Percentiles rank a stretch among this genome's conserved stretches.
Conservation (phyloP, 495 filamentous ascomycete genomes). For the Astrothelium subdiscretum region DNA sequence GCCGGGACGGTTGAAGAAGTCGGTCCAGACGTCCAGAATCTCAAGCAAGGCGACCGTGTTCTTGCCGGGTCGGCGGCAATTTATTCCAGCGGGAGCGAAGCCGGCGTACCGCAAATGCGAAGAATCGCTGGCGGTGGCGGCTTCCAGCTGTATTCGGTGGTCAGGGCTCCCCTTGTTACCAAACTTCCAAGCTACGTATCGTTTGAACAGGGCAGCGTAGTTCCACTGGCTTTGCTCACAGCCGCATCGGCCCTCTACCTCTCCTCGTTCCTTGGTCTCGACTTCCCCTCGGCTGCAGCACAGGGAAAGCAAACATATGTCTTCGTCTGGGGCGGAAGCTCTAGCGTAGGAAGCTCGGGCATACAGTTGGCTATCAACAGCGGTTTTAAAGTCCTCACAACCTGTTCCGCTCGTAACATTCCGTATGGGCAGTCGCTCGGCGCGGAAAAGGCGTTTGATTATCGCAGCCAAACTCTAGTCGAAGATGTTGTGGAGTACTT, state of each 20-base stretch:
- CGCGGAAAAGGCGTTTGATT: constrained; percentile 17
- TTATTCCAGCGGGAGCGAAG: too few species aligned
- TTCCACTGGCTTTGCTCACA: constrained; percentile 16
- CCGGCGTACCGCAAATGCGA: too few species aligned
- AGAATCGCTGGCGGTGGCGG: constrained; percentile 23
- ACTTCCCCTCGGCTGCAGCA: constrained; percentile 6
- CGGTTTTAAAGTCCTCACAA: constrained; percentile 19
- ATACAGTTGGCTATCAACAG: constrained; percentile 20
- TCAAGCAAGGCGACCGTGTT: constrained; percentile 36
- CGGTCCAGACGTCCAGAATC: constrained; percentile 19
- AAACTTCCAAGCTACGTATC: constrained; percentile 12
- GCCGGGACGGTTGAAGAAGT: constrained; percentile 8
- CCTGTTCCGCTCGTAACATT: constrained; percentile 12
- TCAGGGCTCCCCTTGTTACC: constrained; percentile 16
- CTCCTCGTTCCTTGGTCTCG: constrained; percentile 11
- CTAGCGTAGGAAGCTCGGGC: constrained; percentile 19
- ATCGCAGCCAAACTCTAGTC: constrained; percentile 7
- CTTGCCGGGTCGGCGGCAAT: constrained; percentile 26
- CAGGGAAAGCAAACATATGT: constrained; percentile 4
- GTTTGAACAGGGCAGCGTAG: constrained; percentile 11
- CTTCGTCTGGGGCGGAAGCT: constrained; percentile 21
- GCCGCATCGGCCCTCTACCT: constrained; percentile 17
- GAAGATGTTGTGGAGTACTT: constrained; percentile 15
- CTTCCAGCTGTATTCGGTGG: constrained; percentile 41
- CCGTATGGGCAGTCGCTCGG: constrained; percentile 15